Base-by-base conservation (phyloP, 345 rosid genomes). In the Sisymbrium irio region DNA sequence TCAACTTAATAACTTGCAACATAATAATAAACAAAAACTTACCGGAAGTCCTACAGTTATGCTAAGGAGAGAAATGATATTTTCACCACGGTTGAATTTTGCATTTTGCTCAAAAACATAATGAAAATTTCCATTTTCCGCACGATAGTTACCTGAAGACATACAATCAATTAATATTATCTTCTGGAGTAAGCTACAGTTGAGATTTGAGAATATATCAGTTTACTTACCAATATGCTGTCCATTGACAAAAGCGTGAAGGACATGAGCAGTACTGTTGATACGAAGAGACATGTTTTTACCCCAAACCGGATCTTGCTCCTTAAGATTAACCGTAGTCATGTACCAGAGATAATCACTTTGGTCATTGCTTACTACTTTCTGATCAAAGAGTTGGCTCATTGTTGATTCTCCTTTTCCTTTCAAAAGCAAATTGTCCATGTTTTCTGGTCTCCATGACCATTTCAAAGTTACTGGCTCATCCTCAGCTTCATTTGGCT, bases 311-410 rank as follows among this genome's bases (percentile, higher is more conserved):
- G 84, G 82, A 65, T 87, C 88, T 51, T 63, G 41, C 4, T 72
- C 63, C 12, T 86, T 77, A 19, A 82, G 67, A 37, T 85, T 36
- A 36, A 84, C 69, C 69, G 84, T 82, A 18, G 86, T 85, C 49
- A 78, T 87, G 63, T 87, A 85, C 93, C 93, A 88, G 58, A 88
- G 76, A 53, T 88, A 88, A 71, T 88, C 93, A 30, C 85, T 84
- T 33, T 84, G 71, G 36, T 88, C 90, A 62, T 84, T 84, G 56
- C 88, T 79, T 28, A 82, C 76, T 57, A 79, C 76, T 62, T 86
- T 84, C 41, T 88, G 93, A 80, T 88, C 87, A 62, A 62, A n/a
- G 1, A 78, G 3, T 19, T 63, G 55, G 9, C 40, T 56, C 17
- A 69, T 47, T 25, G 67, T 45, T 10, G 74, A 28, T 12, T 78